Base-by-base conservation (phyloP, 257 asterid species). In the Thymus quinquecostatus region DNA sequence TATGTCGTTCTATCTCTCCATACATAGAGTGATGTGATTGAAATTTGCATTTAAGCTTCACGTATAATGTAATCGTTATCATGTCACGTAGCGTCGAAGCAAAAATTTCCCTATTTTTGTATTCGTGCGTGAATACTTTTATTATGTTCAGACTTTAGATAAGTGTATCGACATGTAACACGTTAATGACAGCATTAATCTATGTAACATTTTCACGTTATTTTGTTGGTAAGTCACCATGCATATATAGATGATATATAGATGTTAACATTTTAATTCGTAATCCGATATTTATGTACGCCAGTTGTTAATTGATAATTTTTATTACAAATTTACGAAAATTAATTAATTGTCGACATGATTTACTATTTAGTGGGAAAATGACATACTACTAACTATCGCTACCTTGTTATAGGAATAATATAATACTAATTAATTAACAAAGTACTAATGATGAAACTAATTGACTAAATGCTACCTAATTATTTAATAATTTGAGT, bases 351-450 rank as follows among this genome's bases (percentile, higher is more conserved):
- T 14, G 47, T 32, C 3, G 3, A 53, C 49, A 10, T 34, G 3
- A 34, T 34, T 34, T 13, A 50, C 8, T 51, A 51, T 10, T 5
- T 21, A 21, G 38, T 5, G 49, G 36, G 64, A 70, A 10, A 58
- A 57, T 59, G 75, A 59, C 49, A 44, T 70, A 48, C 60, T 70
- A 48, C 60, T 33, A 59, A 70, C 75, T 43, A 57, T 47, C 28
- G 49, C 67, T 21, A 21, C 21, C 21, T 14, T 58, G 68, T 7
- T 5, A 10, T 44, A 5, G 6, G 49, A 8, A 7, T 44, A 7
- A 44, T 38, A 38, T 44, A 44, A 44, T 6, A 44, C 7, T 1
- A 14, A 21, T 53, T n/a, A 3, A 51, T 51, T n/a, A 51, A 53
- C 58, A 53, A 53, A 53, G 11, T 21, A 53, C 32, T 21, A 21